Percentiles rank a stretch among this genome's conserved stretches.
These are phyloP conservation scores for Fomes fomentarius DNA, from an alignment of 1,284 basidiomycete genomes.

Conservation along the genomic window DNA sequence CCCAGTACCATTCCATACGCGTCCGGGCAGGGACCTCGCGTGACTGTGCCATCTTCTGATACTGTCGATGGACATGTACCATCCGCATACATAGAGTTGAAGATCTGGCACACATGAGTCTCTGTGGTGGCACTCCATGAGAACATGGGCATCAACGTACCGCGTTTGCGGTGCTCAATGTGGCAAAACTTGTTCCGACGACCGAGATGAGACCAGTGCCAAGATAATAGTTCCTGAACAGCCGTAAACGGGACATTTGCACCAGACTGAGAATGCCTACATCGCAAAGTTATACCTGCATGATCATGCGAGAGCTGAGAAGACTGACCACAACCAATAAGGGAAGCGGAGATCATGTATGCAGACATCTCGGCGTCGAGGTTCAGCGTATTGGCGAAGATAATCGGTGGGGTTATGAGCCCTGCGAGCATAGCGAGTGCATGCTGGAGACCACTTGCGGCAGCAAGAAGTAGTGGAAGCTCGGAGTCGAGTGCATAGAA, in stretches of 20 bases:
- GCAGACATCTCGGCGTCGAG: slow-evolving; percentile 61
- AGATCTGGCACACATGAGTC: slow-evolving; percentile 43
- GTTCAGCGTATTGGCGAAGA: slow-evolving; percentile 68
- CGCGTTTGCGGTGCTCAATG: slow-evolving; percentile 73
- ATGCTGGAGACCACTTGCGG: slow-evolving; percentile 76
- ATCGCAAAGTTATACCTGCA: background rate
- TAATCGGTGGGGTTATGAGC: slow-evolving; percentile 67
- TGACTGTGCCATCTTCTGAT: slow-evolving; percentile 60
- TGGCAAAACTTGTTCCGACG: slow-evolving; percentile 87
- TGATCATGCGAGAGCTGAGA: slow-evolving; percentile 2
- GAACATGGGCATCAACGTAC: too few species aligned
- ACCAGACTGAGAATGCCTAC: slow-evolving; percentile 73
- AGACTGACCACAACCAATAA: slow-evolving; percentile 73
- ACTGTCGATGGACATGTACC: slow-evolving; percentile 75
- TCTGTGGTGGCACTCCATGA: too few species aligned
- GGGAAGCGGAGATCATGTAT: slow-evolving; percentile 82
- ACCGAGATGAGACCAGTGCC: slow-evolving; percentile 83
- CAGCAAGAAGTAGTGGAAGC: slow-evolving; percentile 69
- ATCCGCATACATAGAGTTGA: slow-evolving; percentile 74
- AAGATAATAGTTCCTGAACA: slow-evolving; percentile 66
- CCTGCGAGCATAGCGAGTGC: slow-evolving; percentile 84
- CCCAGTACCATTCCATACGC: slow-evolving; percentile 81
- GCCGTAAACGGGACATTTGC: slow-evolving; percentile 70
- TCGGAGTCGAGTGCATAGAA: slow-evolving; percentile 77
- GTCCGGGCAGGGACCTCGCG: slow-evolving; percentile 72